These are phyloP conservation scores for Xylaria sp. DNA, from an alignment of 2,329 filamentous ascomycete species.

Conservation along the genomic window DNA sequence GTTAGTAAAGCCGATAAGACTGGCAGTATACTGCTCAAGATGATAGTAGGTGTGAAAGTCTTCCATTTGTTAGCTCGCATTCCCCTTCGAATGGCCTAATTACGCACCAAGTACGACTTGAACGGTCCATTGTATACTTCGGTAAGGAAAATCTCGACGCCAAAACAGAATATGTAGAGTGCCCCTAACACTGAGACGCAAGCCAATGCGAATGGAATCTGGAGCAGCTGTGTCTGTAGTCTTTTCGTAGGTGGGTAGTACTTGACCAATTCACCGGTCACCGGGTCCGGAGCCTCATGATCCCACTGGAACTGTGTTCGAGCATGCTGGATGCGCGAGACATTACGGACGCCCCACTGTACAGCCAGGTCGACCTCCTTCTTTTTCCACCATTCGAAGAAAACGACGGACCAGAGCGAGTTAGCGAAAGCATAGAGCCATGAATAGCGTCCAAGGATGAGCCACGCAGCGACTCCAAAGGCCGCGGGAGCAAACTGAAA, in stretches of 20 bases:
- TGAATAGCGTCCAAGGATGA: conserved; percentile 86
- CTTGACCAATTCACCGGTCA: conserved; percentile 82
- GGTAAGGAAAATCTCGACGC: conserved; percentile 93
- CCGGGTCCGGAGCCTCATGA: conserved; percentile 77
- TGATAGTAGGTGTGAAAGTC: conserved; percentile 87
- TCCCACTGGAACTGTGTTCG: conserved; percentile 84
- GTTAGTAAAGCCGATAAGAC: conserved; percentile 81
- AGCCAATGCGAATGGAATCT: conserved; percentile 83
- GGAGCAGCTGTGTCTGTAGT: conserved; percentile 78
- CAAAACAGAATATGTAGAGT: conserved; percentile 87
- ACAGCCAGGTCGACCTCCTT: conserved; percentile 88
- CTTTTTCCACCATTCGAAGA: conserved; percentile 96
- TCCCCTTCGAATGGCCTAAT: neutral
- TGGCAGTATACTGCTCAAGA: conserved; percentile 85
- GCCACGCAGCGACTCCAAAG: conserved; percentile 80
- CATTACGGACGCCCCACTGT: conserved; percentile 87
- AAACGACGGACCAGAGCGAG: conserved; percentile 86
- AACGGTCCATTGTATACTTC: conserved; percentile 92
- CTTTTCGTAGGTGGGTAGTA: conserved; percentile 81
- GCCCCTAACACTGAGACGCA: conserved; percentile 79
- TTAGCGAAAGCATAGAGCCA: conserved; percentile 80
- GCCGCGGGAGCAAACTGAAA: conserved; percentile 85
- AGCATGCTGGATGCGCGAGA: conserved; percentile 81
- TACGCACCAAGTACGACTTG: conserved; percentile 80
- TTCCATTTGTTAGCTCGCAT: conserved; percentile 50